Conservation (phyloP, 495 filamentous ascomycete genomes). For the Rhypophila decipiens region DNA sequence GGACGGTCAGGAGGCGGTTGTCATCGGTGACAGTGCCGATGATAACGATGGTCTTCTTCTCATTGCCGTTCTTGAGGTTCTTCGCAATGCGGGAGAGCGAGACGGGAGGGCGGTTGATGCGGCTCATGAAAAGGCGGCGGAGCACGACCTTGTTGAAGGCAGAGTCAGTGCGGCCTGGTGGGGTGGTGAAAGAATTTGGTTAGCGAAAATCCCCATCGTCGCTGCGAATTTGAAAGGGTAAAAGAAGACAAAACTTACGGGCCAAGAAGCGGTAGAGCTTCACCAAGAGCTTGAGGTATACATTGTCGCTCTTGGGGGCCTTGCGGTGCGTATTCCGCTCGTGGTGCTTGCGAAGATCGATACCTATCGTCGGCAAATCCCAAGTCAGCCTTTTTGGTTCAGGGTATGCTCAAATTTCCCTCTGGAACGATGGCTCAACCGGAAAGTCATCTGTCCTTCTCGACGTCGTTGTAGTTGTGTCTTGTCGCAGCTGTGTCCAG, state of each 20-base stretch:
- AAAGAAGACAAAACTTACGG: constrained; percentile 55
- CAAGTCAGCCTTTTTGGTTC: constrained; percentile 45
- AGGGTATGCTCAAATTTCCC: constrained; percentile 38
- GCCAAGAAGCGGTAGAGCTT: constrained; percentile 99
- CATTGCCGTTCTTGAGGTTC: constrained; percentile 60
- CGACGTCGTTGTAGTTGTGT: too few relatives aligned
- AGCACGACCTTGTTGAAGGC: constrained; percentile 97
- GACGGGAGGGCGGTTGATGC: constrained; percentile 92
- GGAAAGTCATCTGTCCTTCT: too few relatives aligned
- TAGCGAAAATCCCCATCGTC: not conserved
- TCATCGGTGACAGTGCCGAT: constrained; percentile 95
- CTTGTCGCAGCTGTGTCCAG: too few relatives aligned
- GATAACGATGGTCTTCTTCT: constrained; percentile 86
- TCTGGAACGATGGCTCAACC: constrained; percentile 16
- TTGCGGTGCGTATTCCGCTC: constrained; percentile 81
- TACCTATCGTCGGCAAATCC: constrained; percentile 45
- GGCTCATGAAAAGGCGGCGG: constrained; percentile 93
- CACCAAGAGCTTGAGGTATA: constrained; percentile 93
- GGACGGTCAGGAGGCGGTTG: constrained; percentile 80
- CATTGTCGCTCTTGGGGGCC: constrained; percentile 96
- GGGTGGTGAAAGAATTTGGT: constrained; percentile 38
- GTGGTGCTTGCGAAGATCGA: constrained; percentile 75
- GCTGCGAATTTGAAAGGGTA: not conserved
- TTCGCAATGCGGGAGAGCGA: constrained; percentile 83
- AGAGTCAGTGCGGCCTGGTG: constrained; percentile 82